Evolutionary conservation across 2,329 filamentous ascomycete genomes (phyloP), one percentile per base, ranked within the genome.

Genomic region (Diaporthe ampelina): DNA sequence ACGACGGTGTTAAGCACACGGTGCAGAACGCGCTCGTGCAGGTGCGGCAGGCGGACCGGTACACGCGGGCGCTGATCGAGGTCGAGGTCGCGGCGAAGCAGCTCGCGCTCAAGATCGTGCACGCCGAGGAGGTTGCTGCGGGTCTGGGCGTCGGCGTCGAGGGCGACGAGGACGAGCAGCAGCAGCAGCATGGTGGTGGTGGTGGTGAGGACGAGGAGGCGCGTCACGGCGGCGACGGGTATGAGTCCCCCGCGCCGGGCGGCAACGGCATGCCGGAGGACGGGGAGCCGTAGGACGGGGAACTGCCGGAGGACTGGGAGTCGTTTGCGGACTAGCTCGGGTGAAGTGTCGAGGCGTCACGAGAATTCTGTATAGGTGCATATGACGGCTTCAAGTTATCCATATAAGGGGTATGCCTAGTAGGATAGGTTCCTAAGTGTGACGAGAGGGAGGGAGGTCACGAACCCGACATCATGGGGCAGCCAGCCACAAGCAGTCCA

Each of bases 21-120:
- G 77, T 87, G 61, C 84, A 86, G 74, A 83, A 85, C 74, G 86
- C 86, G 4, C 84, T 90, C 81, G 81, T 81, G 17, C 85, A 88
- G 69, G 85, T 86, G 29, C 83, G 85, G 37, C 77, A 78, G 21
- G 83, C 86, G 40, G 84, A 87, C 76, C 84, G 82, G 76, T 83
- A 84, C 68, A 83, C 85, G 1, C 84, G 89, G 6, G 82, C 85
- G 68, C 82, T 90, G 74, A 84, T 88, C 68, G 84, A 88, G 77
- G 86, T 91, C 70, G 88, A 91, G 77, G 83, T 86, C 57, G 85
- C 87, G 3, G 88, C 89, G 17, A 86, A 87, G 79, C 87, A 90
- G 80, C 83, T 91, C 43, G 88, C 87, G 9, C 83, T 89, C 77
- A 85, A 87, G 37, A 85, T 90, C 58, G 83, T 85, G 26, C 85